Percentiles rank a stretch among this genome's conserved stretches.
Evolutionary conservation across 129 eudicot genomes (phyloP).

Genomic region (Centaurea solstitialis): DNA sequence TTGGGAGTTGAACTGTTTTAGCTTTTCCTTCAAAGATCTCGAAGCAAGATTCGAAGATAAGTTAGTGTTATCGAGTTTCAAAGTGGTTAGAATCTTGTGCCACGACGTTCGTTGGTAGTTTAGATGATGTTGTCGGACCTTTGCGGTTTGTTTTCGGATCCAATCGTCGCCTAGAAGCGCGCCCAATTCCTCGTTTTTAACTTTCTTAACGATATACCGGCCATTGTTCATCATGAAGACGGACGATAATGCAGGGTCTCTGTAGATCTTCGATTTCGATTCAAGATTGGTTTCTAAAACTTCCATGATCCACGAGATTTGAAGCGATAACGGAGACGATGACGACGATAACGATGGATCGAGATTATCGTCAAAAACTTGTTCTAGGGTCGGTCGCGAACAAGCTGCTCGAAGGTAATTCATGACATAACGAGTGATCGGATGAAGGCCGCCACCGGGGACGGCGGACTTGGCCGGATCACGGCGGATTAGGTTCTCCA

Average conservation of each 20-base stretch:
- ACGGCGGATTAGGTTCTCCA: slow-evolving; percentile 86
- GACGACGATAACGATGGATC: slow-evolving; percentile 29
- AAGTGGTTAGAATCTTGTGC: slow-evolving; percentile 70
- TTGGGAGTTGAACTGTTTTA: slow-evolving; percentile 63
- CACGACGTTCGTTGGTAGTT: slow-evolving; percentile 83
- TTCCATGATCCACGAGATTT: slow-evolving; percentile 95
- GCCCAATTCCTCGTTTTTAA: slow-evolving; percentile 76
- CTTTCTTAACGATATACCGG: slow-evolving; percentile 83
- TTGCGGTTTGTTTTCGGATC: slow-evolving; percentile 77
- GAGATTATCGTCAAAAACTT: slow-evolving; percentile 72
- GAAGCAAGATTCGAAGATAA: slow-evolving; percentile 49
- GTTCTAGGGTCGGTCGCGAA: slow-evolving; percentile 61
- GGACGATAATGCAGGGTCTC: slow-evolving; percentile 67
- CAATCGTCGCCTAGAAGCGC: slow-evolving; percentile 85
- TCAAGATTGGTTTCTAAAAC: slow-evolving; percentile 85
- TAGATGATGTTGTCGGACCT: slow-evolving; percentile 78
- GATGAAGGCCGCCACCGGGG: slow-evolving; percentile 96
- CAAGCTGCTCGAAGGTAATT: slow-evolving; percentile 93
- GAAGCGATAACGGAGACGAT: slow-evolving; percentile 58
- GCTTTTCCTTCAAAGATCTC: slow-evolving; percentile 64
- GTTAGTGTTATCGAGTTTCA: slow-evolving; percentile 66
- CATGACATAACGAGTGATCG: slow-evolving; percentile 95
- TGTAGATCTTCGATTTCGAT: slow-evolving; percentile 70
- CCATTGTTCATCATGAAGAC: slow-evolving; percentile 96
- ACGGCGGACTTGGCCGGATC: slow-evolving; percentile 83